A percentile compares a stretch with the other conserved stretches of the same genome.
phyloP scores from a whole-genome alignment of 306 rosid species.

The Vigna mungo region DNA sequence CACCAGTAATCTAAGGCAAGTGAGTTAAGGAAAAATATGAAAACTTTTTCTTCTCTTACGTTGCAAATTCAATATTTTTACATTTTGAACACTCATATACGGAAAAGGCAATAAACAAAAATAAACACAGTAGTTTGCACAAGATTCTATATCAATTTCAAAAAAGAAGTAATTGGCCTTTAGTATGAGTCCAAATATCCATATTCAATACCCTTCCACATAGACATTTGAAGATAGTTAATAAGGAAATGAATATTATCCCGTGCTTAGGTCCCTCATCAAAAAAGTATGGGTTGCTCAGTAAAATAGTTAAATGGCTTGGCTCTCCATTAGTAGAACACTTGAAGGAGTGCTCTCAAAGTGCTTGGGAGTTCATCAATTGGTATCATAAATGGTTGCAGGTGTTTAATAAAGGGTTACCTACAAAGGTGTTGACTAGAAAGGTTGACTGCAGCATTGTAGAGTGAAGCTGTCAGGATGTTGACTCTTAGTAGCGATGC shows the following conservation, averaged over 20 bases:
- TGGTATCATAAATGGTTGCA: neutral
- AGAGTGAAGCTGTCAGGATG: neutral
- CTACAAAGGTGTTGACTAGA: neutral
- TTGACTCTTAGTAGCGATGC: neutral
- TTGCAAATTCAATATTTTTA: neutral
- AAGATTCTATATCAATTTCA: neutral
- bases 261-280: neutral
- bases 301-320: neutral
- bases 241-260: neutral
- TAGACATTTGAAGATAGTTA: neutral
- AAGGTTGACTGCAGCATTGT: neutral
- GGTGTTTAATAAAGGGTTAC: neutral
- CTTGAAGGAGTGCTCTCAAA: neutral
- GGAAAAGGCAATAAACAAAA: slow-evolving; percentile 6
- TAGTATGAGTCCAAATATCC: slow-evolving; percentile 1
- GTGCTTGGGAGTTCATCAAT: neutral
- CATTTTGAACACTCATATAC: neutral
- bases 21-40: neutral
- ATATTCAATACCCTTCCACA: neutral
- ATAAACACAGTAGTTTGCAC: neutral
- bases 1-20: slow-evolving; percentile 1
- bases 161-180: neutral
- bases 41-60: neutral
- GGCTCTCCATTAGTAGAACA: neutral
- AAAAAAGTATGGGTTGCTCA: neutral